Percentiles rank a stretch among this genome's conserved stretches.
Conservation (phyloP, 1,284 basidiomycete species). For the Cerrena zonata region DNA sequence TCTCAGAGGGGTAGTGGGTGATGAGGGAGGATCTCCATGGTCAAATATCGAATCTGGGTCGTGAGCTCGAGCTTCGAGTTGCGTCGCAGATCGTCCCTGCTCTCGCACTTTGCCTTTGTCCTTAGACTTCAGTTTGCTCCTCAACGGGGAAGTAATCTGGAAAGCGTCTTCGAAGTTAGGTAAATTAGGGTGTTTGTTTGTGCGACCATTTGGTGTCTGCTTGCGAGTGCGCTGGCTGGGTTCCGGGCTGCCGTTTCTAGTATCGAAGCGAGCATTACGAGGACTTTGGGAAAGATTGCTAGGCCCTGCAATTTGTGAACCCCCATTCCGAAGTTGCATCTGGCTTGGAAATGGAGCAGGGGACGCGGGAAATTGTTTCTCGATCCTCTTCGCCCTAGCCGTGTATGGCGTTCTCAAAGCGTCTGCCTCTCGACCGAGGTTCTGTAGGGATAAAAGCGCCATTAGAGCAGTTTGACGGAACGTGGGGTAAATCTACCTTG, state of each 20-base stretch:
- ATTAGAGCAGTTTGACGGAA: too few species aligned
- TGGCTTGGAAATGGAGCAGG: slow-evolving; percentile 36
- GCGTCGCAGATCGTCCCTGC: slow-evolving; percentile 7
- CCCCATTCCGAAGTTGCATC: slow-evolving; percentile 34
- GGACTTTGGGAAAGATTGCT: slow-evolving; percentile 34
- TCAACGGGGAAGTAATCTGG: slow-evolving; percentile 11
- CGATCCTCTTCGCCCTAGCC: slow-evolving; percentile 34
- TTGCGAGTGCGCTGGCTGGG: slow-evolving; percentile 1
- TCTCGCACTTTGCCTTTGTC: slow-evolving; percentile 20
- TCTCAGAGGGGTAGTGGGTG: too few species aligned
- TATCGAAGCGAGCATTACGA: slow-evolving; percentile 29
- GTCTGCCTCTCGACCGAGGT: slow-evolving; percentile 68
- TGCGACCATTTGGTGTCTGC: background rate
- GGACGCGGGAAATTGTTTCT: slow-evolving; percentile 33
- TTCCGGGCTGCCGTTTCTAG: slow-evolving; percentile 9
- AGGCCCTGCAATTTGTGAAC: slow-evolving; percentile 19
- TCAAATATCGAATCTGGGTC: background rate
- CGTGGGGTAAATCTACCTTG: too few species aligned
- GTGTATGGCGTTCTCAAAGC: slow-evolving; percentile 63
- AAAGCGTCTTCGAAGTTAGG: slow-evolving; percentile 36
- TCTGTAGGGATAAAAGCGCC: too few species aligned
- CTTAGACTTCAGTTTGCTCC: slow-evolving; percentile 7
- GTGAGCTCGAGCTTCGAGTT: background rate
- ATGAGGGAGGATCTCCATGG: background rate
- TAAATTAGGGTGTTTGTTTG: slow-evolving; percentile 4